A percentile compares a stretch with the other conserved stretches of the same genome.
Evolutionary conservation across 2,329 filamentous ascomycete species (phyloP).

Genomic region (Cercospora sp.): DNA sequence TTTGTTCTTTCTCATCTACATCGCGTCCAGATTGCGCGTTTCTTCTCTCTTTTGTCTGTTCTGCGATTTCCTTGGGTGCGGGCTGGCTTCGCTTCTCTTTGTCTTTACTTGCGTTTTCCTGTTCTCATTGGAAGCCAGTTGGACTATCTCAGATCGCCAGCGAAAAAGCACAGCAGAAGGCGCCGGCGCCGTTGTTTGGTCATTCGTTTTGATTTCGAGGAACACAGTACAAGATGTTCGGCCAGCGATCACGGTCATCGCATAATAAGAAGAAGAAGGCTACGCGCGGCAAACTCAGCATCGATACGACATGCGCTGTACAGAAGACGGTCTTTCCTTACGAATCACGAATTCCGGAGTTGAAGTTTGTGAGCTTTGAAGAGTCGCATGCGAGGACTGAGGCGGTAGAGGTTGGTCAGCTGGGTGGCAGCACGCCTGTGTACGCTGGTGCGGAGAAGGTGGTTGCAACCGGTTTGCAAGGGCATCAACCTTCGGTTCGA

Average conservation of each 20-base stretch:
- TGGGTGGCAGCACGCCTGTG: conserved; percentile 28
- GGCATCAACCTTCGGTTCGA: conserved; percentile 8
- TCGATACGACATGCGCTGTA: conserved; percentile 67
- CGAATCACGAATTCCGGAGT: conserved; percentile 31
- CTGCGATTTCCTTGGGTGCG: conserved; percentile 1
- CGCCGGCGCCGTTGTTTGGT: background rate
- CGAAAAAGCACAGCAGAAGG: background rate
- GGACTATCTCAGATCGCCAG: background rate
- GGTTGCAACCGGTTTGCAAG: conserved; percentile 7
- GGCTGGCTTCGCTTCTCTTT: conserved; percentile 3
- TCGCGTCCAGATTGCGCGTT: background rate
- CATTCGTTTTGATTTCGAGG: background rate
- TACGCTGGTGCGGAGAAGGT: conserved; percentile 17
- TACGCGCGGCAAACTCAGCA: conserved; percentile 25
- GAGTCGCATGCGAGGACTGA: conserved; percentile 26
- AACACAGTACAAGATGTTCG: conserved; percentile 13
- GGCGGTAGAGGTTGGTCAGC: conserved; percentile 29
- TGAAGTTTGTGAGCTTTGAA: conserved; percentile 30
- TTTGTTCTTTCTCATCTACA: conserved; percentile 1
- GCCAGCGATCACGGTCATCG: conserved; percentile 1
- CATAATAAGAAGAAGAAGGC: conserved; percentile 14
- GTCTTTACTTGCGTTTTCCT: background rate
- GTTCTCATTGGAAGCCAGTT: background rate
- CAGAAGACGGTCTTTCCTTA: conserved; percentile 48
- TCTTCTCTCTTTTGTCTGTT: background rate